Percentiles rank a stretch among this genome's conserved stretches.
Evolutionary conservation across 768 basidiomycete genomes (phyloP).

Genomic region (Pulveroboletus sp.): DNA sequence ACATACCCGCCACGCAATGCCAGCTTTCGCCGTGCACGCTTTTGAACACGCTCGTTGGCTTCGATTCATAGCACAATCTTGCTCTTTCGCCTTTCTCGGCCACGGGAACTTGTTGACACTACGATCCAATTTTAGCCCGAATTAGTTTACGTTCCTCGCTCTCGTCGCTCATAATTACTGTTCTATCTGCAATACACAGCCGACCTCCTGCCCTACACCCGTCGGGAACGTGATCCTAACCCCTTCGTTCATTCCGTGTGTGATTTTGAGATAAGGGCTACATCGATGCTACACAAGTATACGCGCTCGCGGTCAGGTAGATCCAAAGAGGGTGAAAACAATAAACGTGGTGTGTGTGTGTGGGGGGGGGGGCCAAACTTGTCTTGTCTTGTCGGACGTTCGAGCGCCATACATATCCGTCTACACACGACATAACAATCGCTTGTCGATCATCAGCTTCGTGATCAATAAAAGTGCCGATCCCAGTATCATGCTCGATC

Average conservation of each 20-base stretch:
- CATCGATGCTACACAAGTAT: conserved; percentile 23
- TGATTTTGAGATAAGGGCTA: conserved; percentile 24
- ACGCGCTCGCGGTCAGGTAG: conserved; percentile 9
- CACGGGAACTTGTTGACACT: neutral
- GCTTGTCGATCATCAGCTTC: conserved; percentile 41
- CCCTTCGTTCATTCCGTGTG: conserved; percentile 1
- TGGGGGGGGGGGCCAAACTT: neutral
- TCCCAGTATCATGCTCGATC: conserved; percentile 53
- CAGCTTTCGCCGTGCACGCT: conserved; percentile 1
- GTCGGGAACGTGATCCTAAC: conserved; percentile 1
- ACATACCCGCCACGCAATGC: conserved; percentile 5
- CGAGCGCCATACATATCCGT: neutral
- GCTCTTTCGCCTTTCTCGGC: conserved; percentile 10
- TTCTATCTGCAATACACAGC: conserved; percentile 27
- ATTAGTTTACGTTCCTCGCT: conserved; percentile 20
- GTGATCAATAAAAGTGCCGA: conserved; percentile 53
- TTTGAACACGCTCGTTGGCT: conserved; percentile 18
- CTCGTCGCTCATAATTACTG: conserved; percentile 23
- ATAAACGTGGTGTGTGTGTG: neutral
- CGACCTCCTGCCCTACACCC: conserved; percentile 3
- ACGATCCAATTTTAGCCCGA: neutral
- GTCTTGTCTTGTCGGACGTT: no score
- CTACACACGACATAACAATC: conserved; percentile 45
- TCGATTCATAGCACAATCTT: conserved; percentile 10
- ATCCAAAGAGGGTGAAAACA: conserved; percentile 9